These are phyloP conservation scores for Erodium trifolium DNA, from an alignment of 441 rosid genomes.

Conservation along the genomic window DNA sequence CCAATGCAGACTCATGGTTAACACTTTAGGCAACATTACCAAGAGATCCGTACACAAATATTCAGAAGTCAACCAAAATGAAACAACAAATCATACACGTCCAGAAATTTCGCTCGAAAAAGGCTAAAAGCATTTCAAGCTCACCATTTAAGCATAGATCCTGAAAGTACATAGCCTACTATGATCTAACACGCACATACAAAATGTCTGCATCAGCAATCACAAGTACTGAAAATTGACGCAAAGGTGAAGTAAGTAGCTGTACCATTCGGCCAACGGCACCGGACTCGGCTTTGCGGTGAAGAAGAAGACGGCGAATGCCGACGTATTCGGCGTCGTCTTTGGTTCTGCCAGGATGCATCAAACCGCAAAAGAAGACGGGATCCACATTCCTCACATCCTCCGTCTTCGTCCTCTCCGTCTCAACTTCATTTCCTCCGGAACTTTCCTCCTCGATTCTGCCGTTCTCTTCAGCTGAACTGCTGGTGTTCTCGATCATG, in stretches of 20 bases:
- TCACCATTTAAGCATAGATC: background rate
- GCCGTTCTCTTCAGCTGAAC: background rate
- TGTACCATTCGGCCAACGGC: slow-evolving; percentile 52
- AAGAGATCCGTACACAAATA: background rate
- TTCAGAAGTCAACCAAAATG: background rate
- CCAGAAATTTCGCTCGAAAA: background rate
- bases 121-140: background rate
- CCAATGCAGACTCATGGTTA: background rate
- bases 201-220: background rate
- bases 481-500: background rate
- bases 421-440: background rate
- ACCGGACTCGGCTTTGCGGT: slow-evolving; percentile 60
- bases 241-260: background rate
- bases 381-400: slow-evolving; percentile 40
- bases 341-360: slow-evolving; percentile 54
- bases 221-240: background rate
- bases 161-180: background rate
- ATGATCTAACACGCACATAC: background rate
- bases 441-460: background rate
- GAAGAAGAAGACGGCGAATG: slow-evolving; percentile 74
- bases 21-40: background rate
- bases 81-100: background rate
- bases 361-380: slow-evolving; percentile 62
- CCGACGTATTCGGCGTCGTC: slow-evolving; percentile 62
- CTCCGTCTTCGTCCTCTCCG: background rate